Conservation (phyloP, 192 early-diverging fungal species). For the Martensiomyces pterosporus region DNA sequence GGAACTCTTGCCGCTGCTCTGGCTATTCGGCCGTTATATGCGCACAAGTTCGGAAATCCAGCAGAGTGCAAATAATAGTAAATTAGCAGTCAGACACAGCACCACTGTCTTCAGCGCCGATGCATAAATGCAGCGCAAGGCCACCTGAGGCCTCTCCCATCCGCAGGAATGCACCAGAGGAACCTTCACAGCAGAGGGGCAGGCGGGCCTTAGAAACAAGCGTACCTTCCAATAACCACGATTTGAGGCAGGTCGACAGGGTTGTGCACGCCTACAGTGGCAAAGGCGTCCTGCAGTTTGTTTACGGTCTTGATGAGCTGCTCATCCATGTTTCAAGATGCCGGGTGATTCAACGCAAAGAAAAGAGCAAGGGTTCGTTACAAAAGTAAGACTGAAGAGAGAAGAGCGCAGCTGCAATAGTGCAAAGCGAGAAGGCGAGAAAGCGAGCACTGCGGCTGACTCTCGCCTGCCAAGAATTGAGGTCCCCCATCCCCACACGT, state of each 20-base stretch:
- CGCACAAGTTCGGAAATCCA: no score
- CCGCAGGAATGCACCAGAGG: no score
- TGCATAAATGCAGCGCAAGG: background rate
- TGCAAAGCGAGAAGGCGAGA: background rate
- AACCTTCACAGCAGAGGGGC: no score
- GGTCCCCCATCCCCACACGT: no score
- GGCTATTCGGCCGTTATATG: no score
- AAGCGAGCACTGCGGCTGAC: background rate
- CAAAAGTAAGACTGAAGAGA: background rate
- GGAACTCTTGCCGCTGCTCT: slow-evolving; percentile 91
- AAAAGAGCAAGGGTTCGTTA: slow-evolving; percentile 4
- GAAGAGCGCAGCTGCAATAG: no score
- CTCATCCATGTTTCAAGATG: slow-evolving; percentile 48
- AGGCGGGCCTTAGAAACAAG: background rate
- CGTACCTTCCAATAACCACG: slow-evolving; percentile 71
- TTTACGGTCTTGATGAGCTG: slow-evolving; percentile 67
- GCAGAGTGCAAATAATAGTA: no score
- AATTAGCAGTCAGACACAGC: no score
- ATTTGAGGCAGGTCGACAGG: slow-evolving; percentile 88
- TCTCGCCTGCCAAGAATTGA: background rate
- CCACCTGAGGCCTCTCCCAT: no score
- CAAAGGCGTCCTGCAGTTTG: slow-evolving; percentile 85
- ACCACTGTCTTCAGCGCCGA: background rate
- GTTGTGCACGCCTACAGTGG: slow-evolving; percentile 84
- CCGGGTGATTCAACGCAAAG: background rate